These are phyloP conservation scores for Penicillium roqueforti DNA, from an alignment of 495 filamentous ascomycete species.

Conservation along the genomic window DNA sequence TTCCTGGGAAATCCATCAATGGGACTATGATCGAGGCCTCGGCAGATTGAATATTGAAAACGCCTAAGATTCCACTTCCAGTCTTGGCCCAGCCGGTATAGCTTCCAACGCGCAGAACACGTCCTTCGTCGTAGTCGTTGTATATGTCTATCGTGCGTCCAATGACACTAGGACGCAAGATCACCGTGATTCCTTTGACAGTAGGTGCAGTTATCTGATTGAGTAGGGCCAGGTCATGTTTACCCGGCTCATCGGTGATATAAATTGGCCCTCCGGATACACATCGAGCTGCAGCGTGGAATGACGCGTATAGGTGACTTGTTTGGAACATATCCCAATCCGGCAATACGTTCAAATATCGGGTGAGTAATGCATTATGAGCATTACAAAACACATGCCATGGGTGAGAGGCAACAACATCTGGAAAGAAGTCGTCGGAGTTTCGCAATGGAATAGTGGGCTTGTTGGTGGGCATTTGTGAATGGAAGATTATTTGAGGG, in stretches of 20 bases:
- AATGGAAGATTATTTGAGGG: constrained; percentile 79
- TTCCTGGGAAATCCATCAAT: constrained; percentile 68
- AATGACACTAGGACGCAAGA: constrained; percentile 67
- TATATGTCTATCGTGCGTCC: constrained; percentile 71
- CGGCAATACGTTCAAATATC: constrained; percentile 67
- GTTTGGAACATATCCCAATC: constrained; percentile 99
- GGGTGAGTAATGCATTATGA: constrained; percentile 80
- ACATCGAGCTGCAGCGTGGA: constrained; percentile 87
- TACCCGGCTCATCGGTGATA: constrained; percentile 82
- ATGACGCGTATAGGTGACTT: constrained; percentile 65
- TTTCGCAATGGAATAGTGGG: constrained; percentile 72
- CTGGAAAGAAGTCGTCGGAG: constrained; percentile 91
- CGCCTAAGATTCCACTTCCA: constrained; percentile 71
- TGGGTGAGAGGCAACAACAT: constrained; percentile 69
- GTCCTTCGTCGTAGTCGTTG: constrained; percentile 63
- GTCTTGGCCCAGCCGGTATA: constrained; percentile 60
- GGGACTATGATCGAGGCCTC: constrained; percentile 61
- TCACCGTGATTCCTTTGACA: constrained; percentile 62
- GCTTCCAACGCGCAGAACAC: constrained; percentile 72
- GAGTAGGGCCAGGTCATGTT: constrained; percentile 71
- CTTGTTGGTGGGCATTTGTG: constrained; percentile 68
- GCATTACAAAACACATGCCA: constrained; percentile 97
- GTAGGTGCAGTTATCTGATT: constrained; percentile 71
- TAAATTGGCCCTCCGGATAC: constrained; percentile 89
- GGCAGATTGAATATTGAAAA: constrained; percentile 71